Conservation (phyloP, 306 rosid genomes). For the Alnus rubra region DNA sequence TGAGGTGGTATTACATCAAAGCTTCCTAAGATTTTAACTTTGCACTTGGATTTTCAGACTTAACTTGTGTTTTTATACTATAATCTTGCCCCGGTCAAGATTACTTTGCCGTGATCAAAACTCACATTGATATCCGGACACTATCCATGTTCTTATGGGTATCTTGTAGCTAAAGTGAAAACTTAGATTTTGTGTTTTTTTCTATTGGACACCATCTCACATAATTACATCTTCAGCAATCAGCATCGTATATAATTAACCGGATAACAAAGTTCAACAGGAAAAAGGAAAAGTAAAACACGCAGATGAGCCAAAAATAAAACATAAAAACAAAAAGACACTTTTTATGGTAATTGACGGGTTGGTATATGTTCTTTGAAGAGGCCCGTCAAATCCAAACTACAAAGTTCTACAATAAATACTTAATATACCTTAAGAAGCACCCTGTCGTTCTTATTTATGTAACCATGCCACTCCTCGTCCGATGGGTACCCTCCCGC, state of each 20-base stretch:
- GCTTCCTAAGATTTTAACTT: neutral
- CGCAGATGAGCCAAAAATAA: neutral
- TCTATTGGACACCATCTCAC: neutral
- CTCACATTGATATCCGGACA: neutral
- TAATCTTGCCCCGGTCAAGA: neutral
- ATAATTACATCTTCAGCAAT: neutral
- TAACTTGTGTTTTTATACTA: neutral
- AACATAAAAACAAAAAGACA: neutral
- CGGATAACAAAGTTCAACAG: neutral
- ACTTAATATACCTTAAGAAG: conserved; percentile 70
- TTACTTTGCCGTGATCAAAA: neutral
- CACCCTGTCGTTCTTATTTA: conserved; percentile 86
- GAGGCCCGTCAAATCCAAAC: neutral
- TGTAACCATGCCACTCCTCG: conserved; percentile 96
- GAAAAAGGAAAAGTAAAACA: neutral
- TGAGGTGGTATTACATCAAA: neutral
- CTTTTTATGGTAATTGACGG: neutral
- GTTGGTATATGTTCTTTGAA: neutral
- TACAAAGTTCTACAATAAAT: neutral
- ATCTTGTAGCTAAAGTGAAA: neutral
- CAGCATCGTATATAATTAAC: neutral
- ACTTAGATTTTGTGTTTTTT: neutral
- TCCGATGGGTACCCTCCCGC: conserved; percentile 75
- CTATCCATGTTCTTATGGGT: neutral
- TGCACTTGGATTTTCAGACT: neutral